Evolutionary conservation across 2,329 filamentous ascomycete species (phyloP).

Genomic region (Verticillium albo-atrum): DNA sequence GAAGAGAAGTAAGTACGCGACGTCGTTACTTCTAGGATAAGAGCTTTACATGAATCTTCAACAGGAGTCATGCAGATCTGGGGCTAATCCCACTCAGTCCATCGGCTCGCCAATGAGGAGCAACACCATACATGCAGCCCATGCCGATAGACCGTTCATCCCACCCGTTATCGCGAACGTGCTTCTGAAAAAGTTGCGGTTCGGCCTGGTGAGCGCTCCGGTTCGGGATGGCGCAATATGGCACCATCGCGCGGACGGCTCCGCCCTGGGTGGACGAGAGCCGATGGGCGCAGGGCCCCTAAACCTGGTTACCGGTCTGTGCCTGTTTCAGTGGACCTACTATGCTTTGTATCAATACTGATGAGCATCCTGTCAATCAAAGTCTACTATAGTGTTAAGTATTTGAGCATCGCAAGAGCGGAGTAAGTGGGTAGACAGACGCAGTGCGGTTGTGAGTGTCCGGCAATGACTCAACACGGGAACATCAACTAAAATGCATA

Average conservation of each 20-base stretch:
- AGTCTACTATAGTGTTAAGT: too few species aligned
- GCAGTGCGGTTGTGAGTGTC: too few species aligned
- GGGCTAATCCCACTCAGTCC: not conserved
- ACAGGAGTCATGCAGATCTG: not conserved
- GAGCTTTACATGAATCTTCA: not conserved
- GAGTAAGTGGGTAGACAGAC: too few species aligned
- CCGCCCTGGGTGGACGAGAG: not conserved
- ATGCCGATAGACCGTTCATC: not conserved
- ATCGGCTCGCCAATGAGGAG: not conserved
- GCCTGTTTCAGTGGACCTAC: too few species aligned
- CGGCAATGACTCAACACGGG: too few species aligned
- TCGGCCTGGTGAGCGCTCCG: not conserved
- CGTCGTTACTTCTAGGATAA: not conserved
- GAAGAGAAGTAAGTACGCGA: not conserved
- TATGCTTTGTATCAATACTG: too few species aligned
- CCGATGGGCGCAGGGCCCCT: not conserved
- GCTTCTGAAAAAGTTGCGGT: not conserved
- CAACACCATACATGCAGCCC: not conserved
- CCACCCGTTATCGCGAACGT: not conserved
- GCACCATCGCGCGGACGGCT: constrained; percentile 1
- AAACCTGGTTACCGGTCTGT: not conserved
- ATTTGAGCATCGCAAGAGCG: too few species aligned
- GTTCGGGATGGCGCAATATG: constrained; percentile 5
- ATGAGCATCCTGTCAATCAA: too few species aligned
- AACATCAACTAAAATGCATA: too few species aligned